Evolutionary conservation across 2,329 filamentous ascomycete genomes (phyloP), one percentile per base, ranked within the genome.

Genomic region (Pezicula neosporulosa): DNA sequence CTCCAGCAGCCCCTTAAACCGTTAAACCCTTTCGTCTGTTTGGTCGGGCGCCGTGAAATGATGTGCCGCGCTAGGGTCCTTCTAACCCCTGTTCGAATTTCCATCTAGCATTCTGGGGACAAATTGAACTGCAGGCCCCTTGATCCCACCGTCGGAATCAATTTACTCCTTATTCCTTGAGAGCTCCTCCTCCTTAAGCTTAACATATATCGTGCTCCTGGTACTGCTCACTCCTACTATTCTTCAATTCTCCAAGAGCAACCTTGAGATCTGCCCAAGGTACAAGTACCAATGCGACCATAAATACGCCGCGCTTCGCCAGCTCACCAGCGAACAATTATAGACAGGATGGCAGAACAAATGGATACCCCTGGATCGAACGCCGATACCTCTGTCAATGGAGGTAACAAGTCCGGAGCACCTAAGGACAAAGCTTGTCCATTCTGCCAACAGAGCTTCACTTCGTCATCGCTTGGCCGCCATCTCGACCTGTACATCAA

Each of bases 401-500:
- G 63, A 9, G 55, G 55, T 36, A 63, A 61, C 48, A 49, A 50
- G 16, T 38, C 52, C 19, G 48, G 51, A 42, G 61, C 64, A 42
- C 55, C 62, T 2, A 97, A 97, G 71, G 92, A 97, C 73, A 90
- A 89, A 66, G 85, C 78, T 57, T 97, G 93, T 68, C 89, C 86
- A 35, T 97, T 90, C 73, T 97, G 93, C 69, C 79, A 84, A 44
- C 90, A 96, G 69, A 79, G 87, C 6, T 97, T 97, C 67, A 97
- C 93, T 15, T 97, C 92, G 1, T 96, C 91, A 15, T 96, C 90
- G 2, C 82, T 97, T 48, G 93, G 93, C 46, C 87, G 93, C 43
- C 93, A 97, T 71, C 85, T 97, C 59, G 93, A 97, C 68, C 82
- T 96, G 37, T 97, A 95, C 69, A 92, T 97, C 63, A 92, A 91